Conservation (phyloP, 2,329 filamentous ascomycete species). For the Paracoccidioides brasiliensis region DNA sequence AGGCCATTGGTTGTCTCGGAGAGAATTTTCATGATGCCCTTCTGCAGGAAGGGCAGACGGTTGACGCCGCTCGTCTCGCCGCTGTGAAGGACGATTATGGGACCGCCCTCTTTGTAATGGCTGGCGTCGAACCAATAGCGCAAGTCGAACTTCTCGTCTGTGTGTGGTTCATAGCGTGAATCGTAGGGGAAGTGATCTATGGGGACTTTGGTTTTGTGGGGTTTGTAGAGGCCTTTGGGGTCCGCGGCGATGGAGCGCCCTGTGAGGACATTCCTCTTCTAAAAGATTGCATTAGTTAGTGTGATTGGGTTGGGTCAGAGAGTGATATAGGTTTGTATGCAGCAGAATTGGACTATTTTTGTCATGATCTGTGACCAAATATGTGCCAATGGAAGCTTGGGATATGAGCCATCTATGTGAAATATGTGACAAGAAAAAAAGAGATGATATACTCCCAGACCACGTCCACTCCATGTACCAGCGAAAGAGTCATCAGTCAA, state of each 20-base stretch:
- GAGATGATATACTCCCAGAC: too few relatives aligned
- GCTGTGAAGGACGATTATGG: conserved; percentile 62
- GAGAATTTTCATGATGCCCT: conserved; percentile 62
- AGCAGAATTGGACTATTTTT: not conserved
- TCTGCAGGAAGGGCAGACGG: conserved; percentile 58
- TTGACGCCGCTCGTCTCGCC: conserved; percentile 54
- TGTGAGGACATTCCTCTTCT: not conserved
- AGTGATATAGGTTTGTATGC: not conserved
- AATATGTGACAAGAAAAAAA: too few relatives aligned
- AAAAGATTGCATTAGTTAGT: not conserved
- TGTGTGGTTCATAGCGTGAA: conserved; percentile 63
- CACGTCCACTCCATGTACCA: not conserved
- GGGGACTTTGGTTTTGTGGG: conserved; percentile 41
- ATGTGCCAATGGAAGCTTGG: too few relatives aligned
- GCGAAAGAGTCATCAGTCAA: not conserved
- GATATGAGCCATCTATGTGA: too few relatives aligned
- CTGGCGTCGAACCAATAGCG: conserved; percentile 75
- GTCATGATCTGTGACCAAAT: not conserved
- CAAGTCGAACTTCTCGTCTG: conserved; percentile 51
- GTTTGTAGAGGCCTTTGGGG: conserved; percentile 28
- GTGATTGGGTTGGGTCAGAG: not conserved
- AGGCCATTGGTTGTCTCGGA: conserved; percentile 59
- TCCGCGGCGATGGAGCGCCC: conserved; percentile 4
- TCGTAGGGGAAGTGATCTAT: conserved; percentile 80
- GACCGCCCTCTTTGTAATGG: conserved; percentile 63